Conservation (phyloP, 805 yeast genomes). For the Soucietia sequanensis region DNA sequence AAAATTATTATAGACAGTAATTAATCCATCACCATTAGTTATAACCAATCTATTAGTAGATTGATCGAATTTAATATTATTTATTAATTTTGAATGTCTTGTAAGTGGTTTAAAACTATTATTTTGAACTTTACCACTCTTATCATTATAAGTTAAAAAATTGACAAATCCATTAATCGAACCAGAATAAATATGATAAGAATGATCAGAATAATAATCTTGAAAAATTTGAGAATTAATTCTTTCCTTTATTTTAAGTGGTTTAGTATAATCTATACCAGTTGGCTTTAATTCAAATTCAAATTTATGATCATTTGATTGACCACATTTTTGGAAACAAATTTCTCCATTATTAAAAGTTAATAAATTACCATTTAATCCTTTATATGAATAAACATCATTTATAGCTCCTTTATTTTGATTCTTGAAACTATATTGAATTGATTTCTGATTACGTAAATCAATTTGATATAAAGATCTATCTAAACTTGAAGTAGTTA, state of each 20-base stretch:
- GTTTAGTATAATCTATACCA: neutral
- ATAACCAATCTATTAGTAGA: slow-evolving; percentile 13
- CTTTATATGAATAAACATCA: slow-evolving; percentile 2
- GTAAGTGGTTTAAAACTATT: neutral
- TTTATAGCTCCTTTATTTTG: slow-evolving; percentile 8
- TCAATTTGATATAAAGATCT: slow-evolving; percentile 21
- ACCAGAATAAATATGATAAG: neutral
- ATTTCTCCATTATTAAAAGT: slow-evolving; percentile 9
- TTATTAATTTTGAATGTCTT: slow-evolving; percentile 3
- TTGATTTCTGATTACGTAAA: slow-evolving; percentile 15
- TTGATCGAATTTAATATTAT: slow-evolving; percentile 6
- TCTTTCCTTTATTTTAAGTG: neutral
- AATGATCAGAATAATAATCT: neutral
- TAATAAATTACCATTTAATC: slow-evolving; percentile 3
- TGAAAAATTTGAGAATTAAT: neutral
- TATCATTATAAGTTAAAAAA: neutral
- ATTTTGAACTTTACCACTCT: too few species aligned
- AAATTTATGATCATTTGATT: neutral
- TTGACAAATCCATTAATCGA: neutral
- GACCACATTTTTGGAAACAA: neutral
- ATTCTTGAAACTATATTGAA: slow-evolving; percentile 7
- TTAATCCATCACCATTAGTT: slow-evolving; percentile 19
- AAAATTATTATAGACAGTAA: slow-evolving; percentile 4
- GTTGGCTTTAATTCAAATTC: too few species aligned
- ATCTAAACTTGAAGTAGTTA: slow-evolving; percentile 22